These are phyloP conservation scores for Cystofilobasidium capitatum DNA, from an alignment of 768 basidiomycete genomes.

Conservation along the genomic window DNA sequence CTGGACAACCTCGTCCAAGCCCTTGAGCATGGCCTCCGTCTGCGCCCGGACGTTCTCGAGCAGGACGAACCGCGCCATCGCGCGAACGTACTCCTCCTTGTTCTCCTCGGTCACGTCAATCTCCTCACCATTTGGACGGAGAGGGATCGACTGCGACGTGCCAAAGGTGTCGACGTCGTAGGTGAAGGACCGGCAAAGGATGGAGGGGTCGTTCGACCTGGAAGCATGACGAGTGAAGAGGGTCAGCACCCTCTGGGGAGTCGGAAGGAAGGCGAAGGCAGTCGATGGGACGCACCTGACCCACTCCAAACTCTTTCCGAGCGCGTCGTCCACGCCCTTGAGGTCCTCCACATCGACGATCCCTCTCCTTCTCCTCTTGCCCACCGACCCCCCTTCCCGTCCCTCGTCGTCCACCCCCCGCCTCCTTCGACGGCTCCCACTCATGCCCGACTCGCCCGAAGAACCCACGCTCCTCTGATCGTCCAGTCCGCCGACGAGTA, in stretches of 20 bases:
- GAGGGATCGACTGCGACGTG: background rate
- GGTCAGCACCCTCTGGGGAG: background rate
- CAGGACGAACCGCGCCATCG: conserved; percentile 7
- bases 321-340: conserved; percentile 12
- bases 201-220: conserved; percentile 12
- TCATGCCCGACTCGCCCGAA: background rate
- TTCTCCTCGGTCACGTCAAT: conserved; percentile 20
- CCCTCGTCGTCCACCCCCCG: background rate
- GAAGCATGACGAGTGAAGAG: background rate
- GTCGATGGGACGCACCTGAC: background rate
- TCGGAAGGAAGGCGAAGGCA: background rate
- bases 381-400: background rate
- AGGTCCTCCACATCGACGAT: conserved; percentile 1
- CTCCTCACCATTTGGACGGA: conserved; percentile 1
- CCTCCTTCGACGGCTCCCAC: background rate
- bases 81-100: conserved; percentile 14
- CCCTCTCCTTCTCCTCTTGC: background rate
- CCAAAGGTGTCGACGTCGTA: conserved; percentile 4
- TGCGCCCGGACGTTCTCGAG: conserved; percentile 12
- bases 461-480: background rate
- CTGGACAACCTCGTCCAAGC: conserved; percentile 9
- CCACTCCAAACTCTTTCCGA: conserved; percentile 15
- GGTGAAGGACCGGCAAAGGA: conserved; percentile 11
- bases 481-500: conserved; percentile 10
- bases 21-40: conserved; percentile 22